Conservation (phyloP, 2,329 filamentous ascomycete species). For the Fusarium sp. region DNA sequence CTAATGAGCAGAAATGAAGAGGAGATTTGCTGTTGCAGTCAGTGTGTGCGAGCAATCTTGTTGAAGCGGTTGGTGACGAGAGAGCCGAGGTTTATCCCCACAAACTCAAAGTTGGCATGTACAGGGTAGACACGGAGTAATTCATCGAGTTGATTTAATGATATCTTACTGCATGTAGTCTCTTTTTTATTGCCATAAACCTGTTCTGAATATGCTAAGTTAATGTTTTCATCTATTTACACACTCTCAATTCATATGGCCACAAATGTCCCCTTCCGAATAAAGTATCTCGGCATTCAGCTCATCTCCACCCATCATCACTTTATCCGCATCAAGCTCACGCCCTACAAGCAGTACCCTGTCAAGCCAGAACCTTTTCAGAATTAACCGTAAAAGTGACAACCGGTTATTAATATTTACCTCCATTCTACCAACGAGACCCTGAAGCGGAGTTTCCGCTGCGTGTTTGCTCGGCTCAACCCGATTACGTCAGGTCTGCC, state of each 20-base stretch:
- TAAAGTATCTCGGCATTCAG: background rate
- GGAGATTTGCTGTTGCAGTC: background rate
- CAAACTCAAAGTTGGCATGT: background rate
- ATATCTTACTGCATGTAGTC: background rate
- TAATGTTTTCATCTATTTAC: fast-evolving
- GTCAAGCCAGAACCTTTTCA: background rate
- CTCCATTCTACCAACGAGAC: background rate
- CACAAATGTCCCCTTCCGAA: background rate
- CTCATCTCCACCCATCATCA: background rate
- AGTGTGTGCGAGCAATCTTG: background rate
- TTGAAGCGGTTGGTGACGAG: background rate
- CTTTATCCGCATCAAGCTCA: background rate
- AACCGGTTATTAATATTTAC: background rate
- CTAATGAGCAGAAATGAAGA: background rate
- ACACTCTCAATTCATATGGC: background rate
- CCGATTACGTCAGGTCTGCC: constrained; percentile 36
- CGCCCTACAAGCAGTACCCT: too few species aligned
- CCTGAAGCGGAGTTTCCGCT: constrained; percentile 15
- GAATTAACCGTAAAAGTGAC: constrained; percentile 2
- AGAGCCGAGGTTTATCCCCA: background rate
- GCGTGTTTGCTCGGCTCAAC: background rate
- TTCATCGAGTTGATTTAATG: background rate
- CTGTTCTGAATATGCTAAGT: background rate
- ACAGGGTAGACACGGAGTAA: background rate
- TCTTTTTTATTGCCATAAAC: background rate